Conservation (phyloP, 176 grass and related monocot species). For the Leersia perrieri region DNA sequence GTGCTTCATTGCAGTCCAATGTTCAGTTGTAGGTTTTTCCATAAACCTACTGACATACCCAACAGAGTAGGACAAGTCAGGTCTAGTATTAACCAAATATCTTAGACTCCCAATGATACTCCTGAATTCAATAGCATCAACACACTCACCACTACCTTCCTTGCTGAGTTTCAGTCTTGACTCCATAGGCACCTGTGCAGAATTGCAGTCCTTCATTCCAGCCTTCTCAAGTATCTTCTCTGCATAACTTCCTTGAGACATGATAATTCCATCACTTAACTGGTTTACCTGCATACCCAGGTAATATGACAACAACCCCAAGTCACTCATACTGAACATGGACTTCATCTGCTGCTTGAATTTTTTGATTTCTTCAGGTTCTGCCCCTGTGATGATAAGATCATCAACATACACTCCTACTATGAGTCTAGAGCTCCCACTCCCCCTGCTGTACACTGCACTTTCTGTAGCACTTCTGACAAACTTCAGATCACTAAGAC, state of each 20-base stretch:
- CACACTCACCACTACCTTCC: neutral
- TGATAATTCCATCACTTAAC: accelerated
- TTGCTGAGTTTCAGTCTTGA: neutral
- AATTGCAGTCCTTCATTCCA: neutral
- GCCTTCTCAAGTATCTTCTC: neutral
- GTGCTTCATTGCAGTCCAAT: neutral
- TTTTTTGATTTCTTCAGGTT: accelerated
- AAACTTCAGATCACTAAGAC: neutral
- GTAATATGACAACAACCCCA: no score
- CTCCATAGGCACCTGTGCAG: neutral
- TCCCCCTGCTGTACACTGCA: neutral
- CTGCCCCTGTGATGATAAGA: neutral
- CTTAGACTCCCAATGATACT: no score
- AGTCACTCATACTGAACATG: neutral
- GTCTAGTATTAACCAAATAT: neutral
- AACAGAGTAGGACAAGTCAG: neutral
- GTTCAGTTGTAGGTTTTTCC: neutral
- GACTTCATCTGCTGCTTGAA: neutral
- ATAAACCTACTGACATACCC: neutral
- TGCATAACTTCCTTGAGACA: neutral
- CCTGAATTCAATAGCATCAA: neutral
- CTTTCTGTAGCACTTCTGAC: neutral
- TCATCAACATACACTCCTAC: neutral
- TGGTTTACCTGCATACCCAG: neutral
- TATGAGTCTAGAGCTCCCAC: accelerated